Evolutionary conservation across 495 filamentous ascomycete species (phyloP).

Genomic region (Talaromyces borbonicus): DNA sequence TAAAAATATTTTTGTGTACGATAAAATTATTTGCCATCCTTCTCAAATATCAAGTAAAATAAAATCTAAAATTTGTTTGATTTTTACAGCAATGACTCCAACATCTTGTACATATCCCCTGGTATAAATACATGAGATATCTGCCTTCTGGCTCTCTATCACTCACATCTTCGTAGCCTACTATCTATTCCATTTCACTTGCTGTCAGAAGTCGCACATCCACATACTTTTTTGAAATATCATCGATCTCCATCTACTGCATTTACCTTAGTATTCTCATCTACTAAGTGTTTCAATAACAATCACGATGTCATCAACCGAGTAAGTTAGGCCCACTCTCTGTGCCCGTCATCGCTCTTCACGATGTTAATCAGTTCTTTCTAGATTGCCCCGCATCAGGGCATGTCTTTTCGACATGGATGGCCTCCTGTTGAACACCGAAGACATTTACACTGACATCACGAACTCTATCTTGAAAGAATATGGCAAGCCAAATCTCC

Average conservation of each 20-base stretch:
- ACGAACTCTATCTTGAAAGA: slow-evolving; percentile 72
- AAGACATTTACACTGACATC: slow-evolving; percentile 81
- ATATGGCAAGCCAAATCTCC: slow-evolving; percentile 60
- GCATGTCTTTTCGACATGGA: slow-evolving; percentile 99
- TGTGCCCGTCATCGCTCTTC: background rate
- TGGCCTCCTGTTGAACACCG: slow-evolving; percentile 85
- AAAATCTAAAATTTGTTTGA: too few species aligned
- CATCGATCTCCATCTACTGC: background rate
- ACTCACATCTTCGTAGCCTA: too few species aligned
- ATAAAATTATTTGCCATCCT: too few species aligned
- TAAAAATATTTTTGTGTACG: too few species aligned
- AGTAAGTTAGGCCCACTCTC: background rate
- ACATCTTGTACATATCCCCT: too few species aligned
- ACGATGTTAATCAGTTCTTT: background rate
- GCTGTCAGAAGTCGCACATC: background rate
- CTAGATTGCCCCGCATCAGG: slow-evolving; percentile 63
- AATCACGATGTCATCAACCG: slow-evolving; percentile 3
- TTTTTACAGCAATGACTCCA: too few species aligned
- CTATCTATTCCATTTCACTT: too few species aligned
- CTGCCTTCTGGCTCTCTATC: too few species aligned
- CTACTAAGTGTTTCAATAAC: background rate
- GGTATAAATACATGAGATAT: too few species aligned
- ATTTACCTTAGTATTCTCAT: background rate
- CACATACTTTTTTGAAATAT: background rate
- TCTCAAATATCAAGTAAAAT: too few species aligned